Conservation (phyloP, 2,329 filamentous ascomycete genomes). For the Penicillium oxalicum region DNA sequence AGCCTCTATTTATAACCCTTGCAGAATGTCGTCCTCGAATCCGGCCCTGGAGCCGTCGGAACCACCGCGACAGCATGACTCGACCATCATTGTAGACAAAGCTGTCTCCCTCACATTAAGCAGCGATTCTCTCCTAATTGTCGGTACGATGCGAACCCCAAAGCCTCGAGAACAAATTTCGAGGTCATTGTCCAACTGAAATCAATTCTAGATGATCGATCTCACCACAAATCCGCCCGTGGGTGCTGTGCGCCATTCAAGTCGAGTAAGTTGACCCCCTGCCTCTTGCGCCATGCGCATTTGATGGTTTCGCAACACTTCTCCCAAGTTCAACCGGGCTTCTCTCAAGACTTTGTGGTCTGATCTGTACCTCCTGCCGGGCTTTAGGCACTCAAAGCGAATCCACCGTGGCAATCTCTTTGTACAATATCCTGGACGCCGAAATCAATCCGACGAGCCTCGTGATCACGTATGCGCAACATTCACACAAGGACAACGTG, state of each 20-base stretch:
- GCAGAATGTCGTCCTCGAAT: conserved; percentile 20
- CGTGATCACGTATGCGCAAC: conserved; percentile 65
- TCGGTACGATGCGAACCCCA: conserved; percentile 40
- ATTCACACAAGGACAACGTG: conserved; percentile 54
- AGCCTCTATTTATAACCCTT: conserved; percentile 6
- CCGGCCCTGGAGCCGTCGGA: conserved; percentile 27
- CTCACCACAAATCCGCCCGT: conserved; percentile 43
- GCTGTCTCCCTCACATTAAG: conserved; percentile 56
- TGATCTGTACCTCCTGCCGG: conserved; percentile 1
- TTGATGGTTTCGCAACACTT: conserved; percentile 6
- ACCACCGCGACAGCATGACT: conserved; percentile 34
- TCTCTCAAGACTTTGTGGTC: not conserved
- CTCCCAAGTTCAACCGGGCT: conserved; percentile 3
- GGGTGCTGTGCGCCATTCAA: conserved; percentile 52
- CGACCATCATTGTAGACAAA: conserved; percentile 50
- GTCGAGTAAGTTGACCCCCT: conserved; percentile 38
- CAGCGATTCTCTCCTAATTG: conserved; percentile 54
- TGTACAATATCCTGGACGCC: conserved; percentile 81
- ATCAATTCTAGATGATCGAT: conserved; percentile 46
- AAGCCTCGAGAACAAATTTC: not conserved
- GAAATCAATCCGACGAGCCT: conserved; percentile 57
- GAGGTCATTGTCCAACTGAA: no score
- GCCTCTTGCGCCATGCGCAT: conserved; percentile 4
- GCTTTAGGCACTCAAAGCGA: conserved; percentile 36
- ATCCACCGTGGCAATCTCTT: conserved; percentile 58